Percentiles rank a stretch among this genome's conserved stretches.
phyloP scores from a whole-genome alignment of 352 stramenopile genomes.

The Phytophthora pseudosyringae region DNA sequence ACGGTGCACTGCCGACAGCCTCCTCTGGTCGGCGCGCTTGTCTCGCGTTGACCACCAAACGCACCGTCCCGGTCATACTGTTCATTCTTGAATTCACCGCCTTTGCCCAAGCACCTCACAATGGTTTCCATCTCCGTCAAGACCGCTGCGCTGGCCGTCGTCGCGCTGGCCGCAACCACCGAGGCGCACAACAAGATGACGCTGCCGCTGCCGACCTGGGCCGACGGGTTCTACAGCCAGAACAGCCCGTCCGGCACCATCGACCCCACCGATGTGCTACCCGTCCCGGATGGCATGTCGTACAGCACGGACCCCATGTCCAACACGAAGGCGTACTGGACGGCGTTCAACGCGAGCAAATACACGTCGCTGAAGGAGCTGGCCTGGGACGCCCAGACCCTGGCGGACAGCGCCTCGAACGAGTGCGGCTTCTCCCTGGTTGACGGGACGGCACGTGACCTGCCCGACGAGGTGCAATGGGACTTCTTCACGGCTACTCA shows the following conservation, averaged over 20 bases:
- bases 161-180: slow-evolving; percentile 23
- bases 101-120: slow-evolving; percentile 16
- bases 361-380: slow-evolving; percentile 46
- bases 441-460: slow-evolving; percentile 27
- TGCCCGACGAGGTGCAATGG: slow-evolving; percentile 41
- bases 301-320: slow-evolving; percentile 40
- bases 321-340: slow-evolving; percentile 45
- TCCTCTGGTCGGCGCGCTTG: slow-evolving; percentile 19
- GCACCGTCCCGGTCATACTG: slow-evolving; percentile 10
- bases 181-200: slow-evolving; percentile 58
- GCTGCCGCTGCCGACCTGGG: slow-evolving; percentile 48
- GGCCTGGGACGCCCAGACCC: slow-evolving; percentile 27
- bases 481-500: slow-evolving; percentile 51
- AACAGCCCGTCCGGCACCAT: slow-evolving; percentile 56
- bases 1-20: neutral
- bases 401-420: slow-evolving; percentile 31
- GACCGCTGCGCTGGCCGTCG: slow-evolving; percentile 23
- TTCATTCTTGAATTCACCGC: slow-evolving; percentile 38
- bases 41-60: neutral
- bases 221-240: slow-evolving; percentile 37
- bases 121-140: slow-evolving; percentile 45
- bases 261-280: slow-evolving; percentile 41
- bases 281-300: slow-evolving; percentile 49
- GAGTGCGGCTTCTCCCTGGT: slow-evolving; percentile 41
- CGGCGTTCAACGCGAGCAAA: slow-evolving; percentile 46